Base-by-base conservation (phyloP, 495 filamentous ascomycete genomes). In the Mycothermus thermophilus region DNA sequence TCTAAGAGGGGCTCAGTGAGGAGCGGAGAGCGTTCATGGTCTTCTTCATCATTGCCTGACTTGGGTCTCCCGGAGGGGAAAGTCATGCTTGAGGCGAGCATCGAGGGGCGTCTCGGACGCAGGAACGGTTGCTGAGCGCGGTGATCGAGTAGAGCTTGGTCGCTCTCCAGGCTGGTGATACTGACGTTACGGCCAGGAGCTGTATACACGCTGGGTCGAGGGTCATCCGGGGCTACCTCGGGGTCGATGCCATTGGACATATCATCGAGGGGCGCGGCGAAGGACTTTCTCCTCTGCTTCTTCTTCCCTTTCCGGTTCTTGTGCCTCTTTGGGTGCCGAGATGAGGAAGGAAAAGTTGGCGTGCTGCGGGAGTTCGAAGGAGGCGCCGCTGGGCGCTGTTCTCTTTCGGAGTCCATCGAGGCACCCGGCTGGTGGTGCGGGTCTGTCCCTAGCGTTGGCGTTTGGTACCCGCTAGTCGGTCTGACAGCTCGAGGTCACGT, bases 101-200 rank as follows among this genome's bases (percentile, higher is more conserved):
- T 60, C 27, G 64, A 80, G 46, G 55, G 64, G 43, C 81, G 69
- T 38, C 83, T 69, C 8, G 80, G 71, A 28, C 77, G 69, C 62
- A 83, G 73, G 35, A 59, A 66, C 29, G 69, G 65, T 18, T 74
- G 72, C 45, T 86, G 82, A 15, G 77, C 73, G 47, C 83, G 83
- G 44, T 11, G 8, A 34, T 38, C 9, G 4, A 12, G 30, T 33
- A 41, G 15, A 5, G 24, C 20, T 43, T 37, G 22, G 6, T 25
- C 73, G 48, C 81, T 88, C 35, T 87, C 84, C 34, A 93, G 58
- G 48, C 84, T 92, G 4, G 81, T 83, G 50, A 66, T 76, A 53
- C 84, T 93, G 40, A 77, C 34, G 50, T 77, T 80, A 5, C 54
- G 46, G 12, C 60, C 62, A 23, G 60, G 63, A 27, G 76, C 50